Evolutionary conservation across 2,329 filamentous ascomycete species (phyloP).

Genomic region (Trichoderma atroviride): DNA sequence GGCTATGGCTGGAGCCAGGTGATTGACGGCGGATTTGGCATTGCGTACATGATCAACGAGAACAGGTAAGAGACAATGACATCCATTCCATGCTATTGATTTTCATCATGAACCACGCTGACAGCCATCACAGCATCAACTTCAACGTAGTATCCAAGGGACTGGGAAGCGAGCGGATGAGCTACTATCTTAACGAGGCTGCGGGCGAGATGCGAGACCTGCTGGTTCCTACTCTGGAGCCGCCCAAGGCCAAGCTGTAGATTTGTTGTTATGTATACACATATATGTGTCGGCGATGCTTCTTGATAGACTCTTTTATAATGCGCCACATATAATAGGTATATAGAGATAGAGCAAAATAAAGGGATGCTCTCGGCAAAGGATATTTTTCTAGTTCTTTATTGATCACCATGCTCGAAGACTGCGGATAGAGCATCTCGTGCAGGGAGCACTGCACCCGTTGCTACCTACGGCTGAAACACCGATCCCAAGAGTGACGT

Average conservation of each 20-base stretch:
- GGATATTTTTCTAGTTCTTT: neutral
- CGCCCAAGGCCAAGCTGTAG: conserved; percentile 86
- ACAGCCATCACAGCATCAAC: conserved; percentile 67
- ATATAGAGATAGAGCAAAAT: conserved; percentile 4
- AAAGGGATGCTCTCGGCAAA: neutral
- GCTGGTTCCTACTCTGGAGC: conserved; percentile 76
- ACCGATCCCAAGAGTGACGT: neutral
- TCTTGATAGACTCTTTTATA: conserved; percentile 11
- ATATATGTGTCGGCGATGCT: neutral
- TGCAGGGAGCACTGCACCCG: neutral
- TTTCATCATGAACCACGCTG: neutral
- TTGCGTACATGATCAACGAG: conserved; percentile 99
- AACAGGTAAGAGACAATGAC: conserved; percentile 64
- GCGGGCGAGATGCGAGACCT: conserved; percentile 87
- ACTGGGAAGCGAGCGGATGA: conserved; percentile 88
- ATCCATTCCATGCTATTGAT: neutral
- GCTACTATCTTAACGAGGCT: conserved; percentile 92
- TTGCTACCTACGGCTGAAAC: neutral
- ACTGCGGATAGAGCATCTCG: neutral
- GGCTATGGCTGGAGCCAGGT: conserved; percentile 99
- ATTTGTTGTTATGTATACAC: neutral
- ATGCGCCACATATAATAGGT: neutral
- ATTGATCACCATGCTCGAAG: neutral
- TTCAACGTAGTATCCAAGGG: conserved; percentile 98
- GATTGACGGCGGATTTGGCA: conserved; percentile 91